These are phyloP conservation scores for Yamadazyma buinensis DNA, from an alignment of 1,139 yeast species.

Conservation along the genomic window DNA sequence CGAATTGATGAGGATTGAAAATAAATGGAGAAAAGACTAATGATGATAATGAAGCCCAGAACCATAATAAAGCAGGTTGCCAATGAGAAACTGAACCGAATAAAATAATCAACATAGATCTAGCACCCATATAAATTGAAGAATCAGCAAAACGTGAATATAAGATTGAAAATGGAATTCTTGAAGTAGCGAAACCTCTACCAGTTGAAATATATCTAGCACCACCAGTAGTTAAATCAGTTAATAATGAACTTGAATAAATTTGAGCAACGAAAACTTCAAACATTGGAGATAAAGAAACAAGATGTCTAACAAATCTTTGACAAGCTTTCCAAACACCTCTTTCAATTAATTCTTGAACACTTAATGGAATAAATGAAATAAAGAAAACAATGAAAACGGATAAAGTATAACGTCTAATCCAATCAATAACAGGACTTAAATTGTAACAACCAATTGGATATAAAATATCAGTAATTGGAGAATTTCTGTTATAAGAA, in stretches of 20 bases:
- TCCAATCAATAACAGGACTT: constrained; percentile 90
- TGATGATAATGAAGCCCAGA: constrained; percentile 94
- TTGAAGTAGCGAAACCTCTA: constrained; percentile 98
- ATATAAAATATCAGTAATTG: constrained; percentile 76
- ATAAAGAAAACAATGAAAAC: constrained; percentile 98
- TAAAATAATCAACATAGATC: constrained; percentile 81
- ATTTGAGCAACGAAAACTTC: constrained; percentile 99
- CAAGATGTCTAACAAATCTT: constrained; percentile 85
- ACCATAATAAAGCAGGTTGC: constrained; percentile 98
- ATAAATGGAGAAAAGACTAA: constrained; percentile 91
- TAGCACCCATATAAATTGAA: constrained; percentile 94
- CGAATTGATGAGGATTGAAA: constrained; percentile 98
- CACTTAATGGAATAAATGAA: constrained; percentile 91
- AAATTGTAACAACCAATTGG: constrained; percentile 96
- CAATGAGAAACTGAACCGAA: constrained; percentile 93
- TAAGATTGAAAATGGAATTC: constrained; percentile 94
- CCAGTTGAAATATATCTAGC: constrained; percentile 99
- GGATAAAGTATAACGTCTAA: constrained; percentile 94
- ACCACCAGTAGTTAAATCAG: constrained; percentile 97
- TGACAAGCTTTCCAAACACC: constrained; percentile 95
- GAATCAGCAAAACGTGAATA: constrained; percentile 97
- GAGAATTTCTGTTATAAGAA: constrained; percentile 76
- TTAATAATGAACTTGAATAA: constrained; percentile 84
- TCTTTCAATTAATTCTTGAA: constrained; percentile 95
- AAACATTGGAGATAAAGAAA: constrained; percentile 91